Percentiles rank a stretch among this genome's conserved stretches.
These are phyloP conservation scores for Xylaria sp. DNA, from an alignment of 2,329 filamentous ascomycete species.

Conservation along the genomic window DNA sequence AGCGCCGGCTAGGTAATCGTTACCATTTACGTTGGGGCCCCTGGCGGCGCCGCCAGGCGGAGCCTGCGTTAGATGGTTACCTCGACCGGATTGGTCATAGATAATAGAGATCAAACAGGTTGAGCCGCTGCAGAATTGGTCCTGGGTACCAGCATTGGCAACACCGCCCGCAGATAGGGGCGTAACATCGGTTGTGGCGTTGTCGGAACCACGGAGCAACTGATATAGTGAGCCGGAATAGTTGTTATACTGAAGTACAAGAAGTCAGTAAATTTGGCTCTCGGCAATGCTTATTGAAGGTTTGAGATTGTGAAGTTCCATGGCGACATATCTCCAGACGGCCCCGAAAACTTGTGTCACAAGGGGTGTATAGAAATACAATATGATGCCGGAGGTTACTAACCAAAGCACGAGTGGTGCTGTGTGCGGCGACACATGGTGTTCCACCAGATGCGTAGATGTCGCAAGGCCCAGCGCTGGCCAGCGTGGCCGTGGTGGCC, in stretches of 20 bases:
- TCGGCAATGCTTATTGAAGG: neutral
- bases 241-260: constrained; percentile 55
- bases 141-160: constrained; percentile 69
- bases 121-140: constrained; percentile 68
- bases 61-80: constrained; percentile 72
- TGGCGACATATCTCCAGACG: neutral
- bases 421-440: constrained; percentile 73
- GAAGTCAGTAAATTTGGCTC: constrained; percentile 1
- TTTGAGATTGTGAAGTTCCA: neutral
- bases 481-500: constrained; percentile 32
- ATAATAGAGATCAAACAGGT: constrained; percentile 74
- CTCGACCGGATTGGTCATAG: constrained; percentile 72
- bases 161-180: constrained; percentile 69
- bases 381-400: neutral
- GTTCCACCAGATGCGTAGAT: constrained; percentile 68
- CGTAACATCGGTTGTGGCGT: constrained; percentile 59
- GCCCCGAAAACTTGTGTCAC: neutral
- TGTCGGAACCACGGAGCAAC: constrained; percentile 66
- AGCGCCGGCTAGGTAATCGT: constrained; percentile 69
- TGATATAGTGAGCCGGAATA: constrained; percentile 69
- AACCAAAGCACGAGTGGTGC: constrained; percentile 69
- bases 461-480: constrained; percentile 67
- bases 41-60: constrained; percentile 64
- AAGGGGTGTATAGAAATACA: neutral
- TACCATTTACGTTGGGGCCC: constrained; percentile 66